Evolutionary conservation across 148 eudicot genomes (phyloP), one percentile per base, ranked within the genome.

Genomic region (Hydrangea macrophylla): DNA sequence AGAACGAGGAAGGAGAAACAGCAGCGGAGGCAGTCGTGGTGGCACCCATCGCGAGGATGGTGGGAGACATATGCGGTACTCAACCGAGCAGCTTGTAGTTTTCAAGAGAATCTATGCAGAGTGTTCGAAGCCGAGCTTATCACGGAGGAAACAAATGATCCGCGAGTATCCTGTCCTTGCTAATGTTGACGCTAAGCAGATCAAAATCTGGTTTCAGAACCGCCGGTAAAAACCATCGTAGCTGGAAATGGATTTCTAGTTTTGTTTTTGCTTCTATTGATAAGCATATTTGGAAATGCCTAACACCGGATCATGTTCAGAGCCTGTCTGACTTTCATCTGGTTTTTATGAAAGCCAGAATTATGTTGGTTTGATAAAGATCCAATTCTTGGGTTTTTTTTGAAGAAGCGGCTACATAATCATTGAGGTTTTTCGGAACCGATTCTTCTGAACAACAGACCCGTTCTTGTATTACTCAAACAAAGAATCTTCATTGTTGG

Each of bases 121-220:
- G 26, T 68, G 71, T 58, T 51, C 71, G 12, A 68, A 68, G 22
- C 71, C 71, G 13, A 68, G 20, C 37, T 68, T 40, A 7, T 58
- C 36, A 11, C 71, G 50, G 10, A 22, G 54, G 31, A 59, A 55
- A 17, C 35, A 55, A 24, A 9, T 68, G 22, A 68, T 56, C 62
- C 8, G 58, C 0, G 50, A 56, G 15, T 55, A 58, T 42, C 62
- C 71, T 2, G 36, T 68, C 40, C 71, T 68, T 36, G 33, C 51
- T 1, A 68, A 68, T 15, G 27, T 68, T 55, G 62, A 68, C 7
- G 36, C 62, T 9, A 68, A 68, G 53, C 62, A 68, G 31, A 68
- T 68, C 62, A 68, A 68, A 68, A 36, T 68, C 25, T 68, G 62
- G 71, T 68, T 55, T 68, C 71, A 68, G 54, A 68, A 68, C 54